Percentiles rank a stretch among this genome's conserved stretches.
Evolutionary conservation across 208 protist genomes (phyloP).

Genomic region (Leishmania aethiopica): DNA sequence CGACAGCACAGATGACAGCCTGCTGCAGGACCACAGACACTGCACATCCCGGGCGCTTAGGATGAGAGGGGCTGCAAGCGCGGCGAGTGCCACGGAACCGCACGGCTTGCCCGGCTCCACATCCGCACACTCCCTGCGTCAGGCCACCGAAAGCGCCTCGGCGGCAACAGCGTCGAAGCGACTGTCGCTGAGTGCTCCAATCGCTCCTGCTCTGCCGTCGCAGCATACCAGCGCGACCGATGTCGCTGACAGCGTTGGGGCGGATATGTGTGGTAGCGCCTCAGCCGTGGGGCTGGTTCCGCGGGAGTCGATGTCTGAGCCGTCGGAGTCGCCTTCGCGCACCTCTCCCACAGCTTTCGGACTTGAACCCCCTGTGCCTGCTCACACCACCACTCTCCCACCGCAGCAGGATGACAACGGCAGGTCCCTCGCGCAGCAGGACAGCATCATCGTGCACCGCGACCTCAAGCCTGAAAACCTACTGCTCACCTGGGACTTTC

Average conservation of each 20-base stretch:
- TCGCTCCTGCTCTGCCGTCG: background rate
- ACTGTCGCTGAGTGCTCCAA: background rate
- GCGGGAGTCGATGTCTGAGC: background rate
- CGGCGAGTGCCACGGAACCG: background rate
- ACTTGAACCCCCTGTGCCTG: background rate
- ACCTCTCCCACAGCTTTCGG: background rate
- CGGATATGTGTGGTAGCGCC: background rate
- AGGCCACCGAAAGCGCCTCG: background rate
- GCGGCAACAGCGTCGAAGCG: background rate
- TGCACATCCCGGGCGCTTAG: background rate
- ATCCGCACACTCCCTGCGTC: background rate
- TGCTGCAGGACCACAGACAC: background rate
- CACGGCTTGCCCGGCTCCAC: background rate
- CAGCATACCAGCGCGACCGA: background rate
- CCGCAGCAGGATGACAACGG: conserved; percentile 8
- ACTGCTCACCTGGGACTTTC: conserved; percentile 73
- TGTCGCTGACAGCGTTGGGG: background rate
- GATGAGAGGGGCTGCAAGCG: too few relatives aligned
- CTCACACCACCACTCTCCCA: background rate
- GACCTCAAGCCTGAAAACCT: conserved; percentile 91
- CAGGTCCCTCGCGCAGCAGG: conserved; percentile 19
- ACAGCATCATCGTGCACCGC: conserved; percentile 73
- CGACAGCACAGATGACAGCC: background rate
- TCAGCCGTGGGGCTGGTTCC: background rate
- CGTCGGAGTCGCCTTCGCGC: background rate